Base-by-base conservation (phyloP, 2,329 filamentous ascomycete genomes). In the Cladophialophora yegresii region DNA sequence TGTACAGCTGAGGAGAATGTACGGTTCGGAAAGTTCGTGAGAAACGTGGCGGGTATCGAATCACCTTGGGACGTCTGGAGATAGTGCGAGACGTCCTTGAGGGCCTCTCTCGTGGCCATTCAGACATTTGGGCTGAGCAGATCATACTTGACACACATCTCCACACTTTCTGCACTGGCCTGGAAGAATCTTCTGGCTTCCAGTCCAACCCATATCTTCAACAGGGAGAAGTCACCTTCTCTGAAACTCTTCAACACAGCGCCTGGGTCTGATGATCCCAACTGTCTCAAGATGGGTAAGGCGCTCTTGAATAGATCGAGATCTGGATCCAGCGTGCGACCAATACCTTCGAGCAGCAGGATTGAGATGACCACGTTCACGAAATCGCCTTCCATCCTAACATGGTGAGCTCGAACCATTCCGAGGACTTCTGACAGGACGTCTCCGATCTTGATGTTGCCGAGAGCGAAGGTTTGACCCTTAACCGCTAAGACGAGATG, bases 361-460 rank as follows among this genome's bases (percentile, higher is more conserved):
- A 98, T 97, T 65, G 92, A 96, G 64, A 99, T 89, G 32, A 99
- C 93, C 4, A 99, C 95, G 74, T 99, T 99, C 74, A 99, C 92
- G 74, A 98, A 99, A 75, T 99, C 95, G 8, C 95, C 95, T 77
- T 99, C 95, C 57, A 99, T 84, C 8, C 95, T 85, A 3, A 99
- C 95, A 74, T 99, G 95, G 75, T 99, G 95, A 9, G 83, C 81
- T 61, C 95, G 87, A 32, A 99, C 95, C 92, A 99, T 97, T 64
- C 84, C 84, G 51, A 99, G 81, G 0, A 98, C 95, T 71, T 96
- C 86, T 73, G 95, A 92, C 32, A 99, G 78, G 22, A 99, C 92
- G 71, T 99, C 95, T 10, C 95, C 95, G 67, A 99, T 97, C 79
- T 93, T 96, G 78, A 99, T 89, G 73, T 92, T 96, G 4, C 93